Evolutionary conservation across 2,329 filamentous ascomycete genomes (phyloP).

Genomic region (Aspergillus aculeatinus): DNA sequence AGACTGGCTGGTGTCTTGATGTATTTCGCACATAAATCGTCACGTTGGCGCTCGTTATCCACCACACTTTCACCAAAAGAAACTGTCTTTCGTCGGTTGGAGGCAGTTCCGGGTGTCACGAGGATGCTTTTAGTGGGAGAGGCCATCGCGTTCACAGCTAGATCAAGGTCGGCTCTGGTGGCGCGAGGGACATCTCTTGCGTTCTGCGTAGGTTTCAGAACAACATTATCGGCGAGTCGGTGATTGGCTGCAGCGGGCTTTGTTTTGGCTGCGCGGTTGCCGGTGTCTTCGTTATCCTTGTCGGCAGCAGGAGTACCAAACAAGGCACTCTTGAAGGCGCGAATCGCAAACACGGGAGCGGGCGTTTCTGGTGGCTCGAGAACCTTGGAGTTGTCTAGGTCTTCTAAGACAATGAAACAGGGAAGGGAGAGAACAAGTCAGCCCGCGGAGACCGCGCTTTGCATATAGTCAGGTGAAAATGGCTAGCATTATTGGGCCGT

Average conservation of each 20-base stretch:
- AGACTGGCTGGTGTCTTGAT: conserved; percentile 48
- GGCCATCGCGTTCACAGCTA: conserved; percentile 31
- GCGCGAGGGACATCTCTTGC: conserved; percentile 22
- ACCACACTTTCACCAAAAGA: conserved; percentile 59
- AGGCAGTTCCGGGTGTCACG: conserved; percentile 61
- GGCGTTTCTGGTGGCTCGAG: conserved; percentile 63
- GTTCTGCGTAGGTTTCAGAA: conserved; percentile 21
- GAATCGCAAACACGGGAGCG: conserved; percentile 65
- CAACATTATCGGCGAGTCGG: conserved; percentile 23
- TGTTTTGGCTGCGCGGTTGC: conserved; percentile 17
- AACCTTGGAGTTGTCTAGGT: conserved; percentile 51
- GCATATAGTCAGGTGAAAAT: conserved; percentile 6
- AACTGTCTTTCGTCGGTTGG: conserved; percentile 59
- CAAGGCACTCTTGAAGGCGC: conserved; percentile 64
- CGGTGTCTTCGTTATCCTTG: conserved; percentile 42
- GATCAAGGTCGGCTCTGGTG: conserved; percentile 24
- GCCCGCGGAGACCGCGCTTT: conserved; percentile 10
- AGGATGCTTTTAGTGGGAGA: conserved; percentile 64
- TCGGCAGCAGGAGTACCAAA: conserved; percentile 62
- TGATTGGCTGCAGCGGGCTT: conserved; percentile 18
- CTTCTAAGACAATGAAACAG: neutral
- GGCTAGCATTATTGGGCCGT: conserved; percentile 13
- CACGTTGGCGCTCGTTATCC: conserved; percentile 56
- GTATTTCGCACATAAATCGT: conserved; percentile 43
- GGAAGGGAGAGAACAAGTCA: conserved; percentile 14